Conservation (phyloP, 495 filamentous ascomycete genomes). For the Lentithecium fluviatile region DNA sequence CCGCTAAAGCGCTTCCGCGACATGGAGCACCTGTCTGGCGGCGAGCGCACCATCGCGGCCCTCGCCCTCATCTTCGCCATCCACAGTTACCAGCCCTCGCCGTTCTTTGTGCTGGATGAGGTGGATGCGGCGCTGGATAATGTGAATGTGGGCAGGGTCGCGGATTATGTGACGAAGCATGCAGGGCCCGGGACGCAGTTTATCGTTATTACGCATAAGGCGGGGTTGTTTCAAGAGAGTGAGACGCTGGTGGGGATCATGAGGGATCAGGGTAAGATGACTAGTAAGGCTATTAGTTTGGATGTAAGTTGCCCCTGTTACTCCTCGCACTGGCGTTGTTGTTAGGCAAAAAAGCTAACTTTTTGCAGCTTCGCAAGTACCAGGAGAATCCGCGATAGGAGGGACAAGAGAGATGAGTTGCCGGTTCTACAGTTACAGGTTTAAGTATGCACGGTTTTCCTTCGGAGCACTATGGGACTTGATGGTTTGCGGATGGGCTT, state of each 20-base stretch:
- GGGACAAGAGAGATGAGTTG: neutral
- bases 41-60: slow-evolving; percentile 98
- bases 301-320: slow-evolving; percentile 75
- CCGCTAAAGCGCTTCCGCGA: slow-evolving; percentile 97
- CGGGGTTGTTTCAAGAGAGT: slow-evolving; percentile 87
- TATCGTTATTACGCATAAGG: slow-evolving; percentile 94
- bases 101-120: slow-evolving; percentile 98
- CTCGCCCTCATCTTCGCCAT: slow-evolving; percentile 94
- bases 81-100: slow-evolving; percentile 87
- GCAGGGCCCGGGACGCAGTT: slow-evolving; percentile 98
- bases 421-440: no score
- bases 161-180: slow-evolving; percentile 90
- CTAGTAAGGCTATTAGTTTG: slow-evolving; percentile 80
- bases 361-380: slow-evolving; percentile 41
- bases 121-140: slow-evolving; percentile 97
- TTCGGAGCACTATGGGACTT: neutral
- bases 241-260: slow-evolving; percentile 94
- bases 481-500: no score
- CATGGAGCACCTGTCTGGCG: slow-evolving; percentile 97
- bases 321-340: neutral
- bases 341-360: slow-evolving; percentile 24
- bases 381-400: slow-evolving; percentile 4
- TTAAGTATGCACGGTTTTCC: neutral
- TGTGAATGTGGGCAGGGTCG: slow-evolving; percentile 92
- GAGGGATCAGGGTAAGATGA: slow-evolving; percentile 89